A percentile compares a stretch with the other conserved stretches of the same genome.
Evolutionary conservation across 768 basidiomycete genomes (phyloP).

Genomic region (Kwoniella sp.): DNA sequence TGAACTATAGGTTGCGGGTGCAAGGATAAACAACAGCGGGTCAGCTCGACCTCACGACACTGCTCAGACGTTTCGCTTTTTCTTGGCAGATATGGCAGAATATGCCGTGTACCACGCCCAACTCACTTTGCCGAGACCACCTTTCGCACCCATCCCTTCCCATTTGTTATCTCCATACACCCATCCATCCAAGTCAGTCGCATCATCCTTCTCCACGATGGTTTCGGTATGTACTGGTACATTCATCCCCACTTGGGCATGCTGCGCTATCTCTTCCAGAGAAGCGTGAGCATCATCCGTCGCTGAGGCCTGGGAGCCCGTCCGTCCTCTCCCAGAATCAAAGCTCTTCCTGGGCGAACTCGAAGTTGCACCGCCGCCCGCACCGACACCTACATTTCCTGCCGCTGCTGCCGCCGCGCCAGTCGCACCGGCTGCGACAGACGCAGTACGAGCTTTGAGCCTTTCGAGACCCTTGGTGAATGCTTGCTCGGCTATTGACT

Average conservation of each 20-base stretch:
- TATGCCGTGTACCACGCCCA: too few relatives aligned
- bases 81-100: not conserved
- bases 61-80: not conserved
- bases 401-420: not conserved
- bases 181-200: constrained; percentile 87
- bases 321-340: constrained; percentile 26
- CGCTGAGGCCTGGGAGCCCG: constrained; percentile 37
- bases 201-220: constrained; percentile 43
- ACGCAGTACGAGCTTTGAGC: constrained; percentile 51
- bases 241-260: constrained; percentile 6
- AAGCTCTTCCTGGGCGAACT: constrained; percentile 27
- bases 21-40: not conserved
- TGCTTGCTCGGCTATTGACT: constrained; percentile 55
- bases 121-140: constrained; percentile 76
- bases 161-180: constrained; percentile 94
- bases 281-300: constrained; percentile 28
- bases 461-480: constrained; percentile 56
- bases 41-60: not conserved
- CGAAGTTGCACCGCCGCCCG: not conserved
- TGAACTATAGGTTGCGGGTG: constrained; percentile 63
- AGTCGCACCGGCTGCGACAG: constrained; percentile 12
- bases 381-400: not conserved
- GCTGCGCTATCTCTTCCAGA: not conserved
- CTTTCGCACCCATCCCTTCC: constrained; percentile 73
- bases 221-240: constrained; percentile 27